A percentile compares a stretch with the other conserved stretches of the same genome.
Evolutionary conservation across 805 yeast species (phyloP).

Genomic region (Metschnikowia matae): DNA sequence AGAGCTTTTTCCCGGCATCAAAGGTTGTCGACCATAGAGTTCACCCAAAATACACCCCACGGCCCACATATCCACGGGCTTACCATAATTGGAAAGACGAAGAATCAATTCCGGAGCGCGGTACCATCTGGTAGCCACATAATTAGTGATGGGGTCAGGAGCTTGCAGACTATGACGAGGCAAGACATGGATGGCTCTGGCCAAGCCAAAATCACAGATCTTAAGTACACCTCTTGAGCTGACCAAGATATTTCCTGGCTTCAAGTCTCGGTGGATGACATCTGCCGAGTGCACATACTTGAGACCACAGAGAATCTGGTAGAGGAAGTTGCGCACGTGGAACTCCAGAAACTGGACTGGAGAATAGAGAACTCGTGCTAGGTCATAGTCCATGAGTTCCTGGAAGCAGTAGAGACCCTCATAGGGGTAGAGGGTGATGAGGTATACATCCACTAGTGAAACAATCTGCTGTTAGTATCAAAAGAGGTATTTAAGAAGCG

Average conservation of each 20-base stretch:
- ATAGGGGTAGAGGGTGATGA: slow-evolving; percentile 60
- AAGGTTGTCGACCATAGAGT: slow-evolving; percentile 72
- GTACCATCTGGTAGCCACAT: slow-evolving; percentile 95
- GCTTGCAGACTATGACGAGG: slow-evolving; percentile 13
- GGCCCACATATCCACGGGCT: slow-evolving; percentile 87
- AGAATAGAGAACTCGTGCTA: slow-evolving; percentile 76
- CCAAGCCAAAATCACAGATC: slow-evolving; percentile 91
- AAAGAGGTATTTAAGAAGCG: too few relatives aligned
- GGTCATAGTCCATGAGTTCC: slow-evolving; percentile 78
- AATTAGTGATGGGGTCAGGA: slow-evolving; percentile 56
- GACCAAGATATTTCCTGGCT: slow-evolving; percentile 85
- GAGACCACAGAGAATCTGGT: slow-evolving; percentile 81
- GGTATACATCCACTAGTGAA: slow-evolving; percentile 67
- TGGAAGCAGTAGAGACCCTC: slow-evolving; percentile 89
- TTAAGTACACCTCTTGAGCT: slow-evolving; percentile 70
- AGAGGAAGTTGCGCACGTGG: slow-evolving; percentile 70
- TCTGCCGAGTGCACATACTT: slow-evolving; percentile 90
- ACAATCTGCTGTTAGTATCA: slow-evolving; percentile 47
- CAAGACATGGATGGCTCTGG: slow-evolving; percentile 60
- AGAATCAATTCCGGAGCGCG: slow-evolving; percentile 88
- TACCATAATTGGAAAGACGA: slow-evolving; percentile 54
- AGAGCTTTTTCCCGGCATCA: slow-evolving; percentile 73
- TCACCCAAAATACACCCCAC: slow-evolving; percentile 89
- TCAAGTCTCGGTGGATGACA: slow-evolving; percentile 87
- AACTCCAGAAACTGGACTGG: slow-evolving; percentile 76